Evolutionary conservation across 306 rosid species (phyloP).

Genomic region (Vachellia collinsii): DNA sequence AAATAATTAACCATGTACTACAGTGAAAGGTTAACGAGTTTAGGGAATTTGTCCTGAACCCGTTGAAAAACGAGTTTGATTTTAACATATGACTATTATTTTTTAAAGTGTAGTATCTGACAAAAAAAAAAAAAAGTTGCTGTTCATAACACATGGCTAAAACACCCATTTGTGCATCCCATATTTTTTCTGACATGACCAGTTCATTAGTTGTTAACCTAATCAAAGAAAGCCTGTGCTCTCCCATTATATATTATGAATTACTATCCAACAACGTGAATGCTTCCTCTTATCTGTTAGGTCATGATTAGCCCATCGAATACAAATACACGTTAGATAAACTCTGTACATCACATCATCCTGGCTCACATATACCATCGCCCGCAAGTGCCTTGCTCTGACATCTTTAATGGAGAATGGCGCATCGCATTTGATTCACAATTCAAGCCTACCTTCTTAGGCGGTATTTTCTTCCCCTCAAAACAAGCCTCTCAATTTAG

Average conservation of each 20-base stretch:
- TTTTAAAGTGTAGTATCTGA: too few relatives aligned
- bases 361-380: background rate
- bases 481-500: background rate
- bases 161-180: too few relatives aligned
- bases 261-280: constrained; percentile 7
- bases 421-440: constrained; percentile 20
- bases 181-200: background rate
- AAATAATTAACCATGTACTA: too few relatives aligned
- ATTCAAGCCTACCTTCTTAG: constrained; percentile 3
- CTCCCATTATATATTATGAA: background rate
- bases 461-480: background rate
- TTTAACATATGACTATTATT: too few relatives aligned
- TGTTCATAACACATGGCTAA: too few relatives aligned
- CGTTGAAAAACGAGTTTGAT: too few relatives aligned
- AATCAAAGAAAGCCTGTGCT: background rate
- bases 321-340: background rate
- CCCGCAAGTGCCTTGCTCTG: background rate
- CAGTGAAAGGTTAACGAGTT: too few relatives aligned
- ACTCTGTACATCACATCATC: background rate
- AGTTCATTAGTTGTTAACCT: background rate
- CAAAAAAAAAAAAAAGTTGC: too few relatives aligned
- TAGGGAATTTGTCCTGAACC: too few relatives aligned
- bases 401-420: background rate
- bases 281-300: constrained; percentile 1
- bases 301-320: background rate